phyloP scores from a whole-genome alignment of 139 green algal genomes.

The Tetradesmus lagerheimii region DNA sequence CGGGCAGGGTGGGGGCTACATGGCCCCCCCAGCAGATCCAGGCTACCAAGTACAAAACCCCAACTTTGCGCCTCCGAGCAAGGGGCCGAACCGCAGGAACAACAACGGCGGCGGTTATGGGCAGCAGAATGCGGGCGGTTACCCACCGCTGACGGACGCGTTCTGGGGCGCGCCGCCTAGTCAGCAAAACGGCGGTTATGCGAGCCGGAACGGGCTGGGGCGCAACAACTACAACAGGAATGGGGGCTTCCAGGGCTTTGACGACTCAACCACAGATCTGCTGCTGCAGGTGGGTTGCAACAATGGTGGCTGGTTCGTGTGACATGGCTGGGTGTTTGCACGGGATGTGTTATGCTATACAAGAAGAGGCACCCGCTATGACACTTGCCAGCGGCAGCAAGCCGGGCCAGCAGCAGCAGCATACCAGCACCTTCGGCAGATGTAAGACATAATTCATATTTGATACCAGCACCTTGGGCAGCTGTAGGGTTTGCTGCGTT shows the following conservation, averaged over 20 bases:
- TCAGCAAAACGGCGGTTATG: slow-evolving; percentile 13
- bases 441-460: too few species aligned
- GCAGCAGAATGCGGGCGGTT: not conserved
- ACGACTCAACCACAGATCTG: not conserved
- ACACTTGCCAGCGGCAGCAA: too few species aligned
- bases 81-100: not conserved
- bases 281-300: not conserved
- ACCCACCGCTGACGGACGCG: not conserved
- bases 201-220: not conserved
- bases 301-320: too few species aligned
- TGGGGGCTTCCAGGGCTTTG: slow-evolving; percentile 8
- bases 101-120: slow-evolving; percentile 23
- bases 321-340: too few species aligned
- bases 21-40: not conserved
- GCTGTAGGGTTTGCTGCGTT: too few species aligned
- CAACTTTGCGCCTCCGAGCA: not conserved
- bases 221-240: not conserved
- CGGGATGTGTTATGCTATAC: not conserved
- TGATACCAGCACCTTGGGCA: too few species aligned
- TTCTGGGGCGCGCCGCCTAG: not conserved
- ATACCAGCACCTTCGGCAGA: too few species aligned
- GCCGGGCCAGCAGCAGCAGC: too few species aligned
- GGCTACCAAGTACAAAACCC: not conserved
- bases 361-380: not conserved
- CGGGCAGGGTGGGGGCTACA: not conserved